phyloP scores from a whole-genome alignment of 306 rosid genomes.

The Vigna hirtella region DNA sequence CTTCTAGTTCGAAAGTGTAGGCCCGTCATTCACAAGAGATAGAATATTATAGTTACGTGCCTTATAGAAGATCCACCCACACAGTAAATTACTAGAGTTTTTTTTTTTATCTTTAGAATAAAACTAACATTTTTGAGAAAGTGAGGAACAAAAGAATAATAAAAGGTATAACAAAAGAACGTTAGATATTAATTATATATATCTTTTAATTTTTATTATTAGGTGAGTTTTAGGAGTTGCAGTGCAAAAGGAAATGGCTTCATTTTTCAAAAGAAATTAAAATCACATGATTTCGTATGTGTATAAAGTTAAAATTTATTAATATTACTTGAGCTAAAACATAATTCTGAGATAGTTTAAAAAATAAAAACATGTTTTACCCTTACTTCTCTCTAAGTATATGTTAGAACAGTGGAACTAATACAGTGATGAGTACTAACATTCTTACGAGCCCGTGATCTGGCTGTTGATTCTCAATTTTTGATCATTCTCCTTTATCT shows the following conservation, averaged over 20 bases:
- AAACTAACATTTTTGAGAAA: not conserved
- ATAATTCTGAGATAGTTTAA: no score
- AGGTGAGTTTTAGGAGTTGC: not conserved
- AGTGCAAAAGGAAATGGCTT: not conserved
- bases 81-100: not conserved
- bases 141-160: not conserved
- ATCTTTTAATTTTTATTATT: not conserved
- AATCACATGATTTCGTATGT: no score
- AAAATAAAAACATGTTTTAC: no score
- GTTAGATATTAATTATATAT: not conserved
- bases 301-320: no score
- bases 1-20: slow-evolving; percentile 89
- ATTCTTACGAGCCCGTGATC: slow-evolving; percentile 99
- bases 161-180: not conserved
- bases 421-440: slow-evolving; percentile 46
- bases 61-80: not conserved
- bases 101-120: not conserved
- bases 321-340: no score
- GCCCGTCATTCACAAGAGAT: slow-evolving; percentile 64
- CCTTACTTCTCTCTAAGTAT: no score
- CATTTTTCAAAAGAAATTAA: not conserved
- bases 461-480: slow-evolving; percentile 96
- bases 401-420: not conserved
- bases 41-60: slow-evolving; percentile 25
- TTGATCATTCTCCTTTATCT: slow-evolving; percentile 97